These are phyloP conservation scores for Agapanthus africanus DNA, from an alignment of 106 monocot genomes.

Conservation along the genomic window DNA sequence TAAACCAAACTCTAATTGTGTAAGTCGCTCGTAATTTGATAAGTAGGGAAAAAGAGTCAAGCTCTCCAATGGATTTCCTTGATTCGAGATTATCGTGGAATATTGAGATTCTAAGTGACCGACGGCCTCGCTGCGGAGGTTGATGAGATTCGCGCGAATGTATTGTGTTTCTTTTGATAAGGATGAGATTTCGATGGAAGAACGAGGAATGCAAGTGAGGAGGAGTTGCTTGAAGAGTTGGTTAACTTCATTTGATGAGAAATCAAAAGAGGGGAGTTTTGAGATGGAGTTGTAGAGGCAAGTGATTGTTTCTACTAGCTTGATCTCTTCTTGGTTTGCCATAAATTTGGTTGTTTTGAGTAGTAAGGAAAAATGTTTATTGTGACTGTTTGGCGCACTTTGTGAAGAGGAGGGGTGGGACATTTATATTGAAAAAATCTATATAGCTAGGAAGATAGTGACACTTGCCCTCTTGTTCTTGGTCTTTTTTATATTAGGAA, in stretches of 20 bases:
- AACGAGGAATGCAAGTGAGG: too few species aligned
- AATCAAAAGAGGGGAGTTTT: conserved; percentile 49
- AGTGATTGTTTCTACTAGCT: conserved; percentile 6
- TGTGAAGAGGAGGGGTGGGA: too few species aligned
- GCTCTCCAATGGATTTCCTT: conserved; percentile 40
- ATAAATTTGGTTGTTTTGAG: too few species aligned
- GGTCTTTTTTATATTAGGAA: too few species aligned
- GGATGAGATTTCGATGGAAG: conserved; percentile 38
- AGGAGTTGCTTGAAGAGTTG: conserved; percentile 67
- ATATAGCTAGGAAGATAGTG: too few species aligned
- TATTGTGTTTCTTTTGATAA: conserved; percentile 23
- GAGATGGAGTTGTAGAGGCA: conserved; percentile 36
- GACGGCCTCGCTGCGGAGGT: conserved; percentile 59
- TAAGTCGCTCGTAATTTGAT: conserved; percentile 57
- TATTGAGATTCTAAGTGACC: conserved; percentile 63
- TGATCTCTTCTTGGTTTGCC: conserved; percentile 1
- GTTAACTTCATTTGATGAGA: conserved; percentile 50
- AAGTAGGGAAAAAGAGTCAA: conserved; percentile 63
- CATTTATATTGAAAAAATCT: too few species aligned
- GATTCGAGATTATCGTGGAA: conserved; percentile 34
- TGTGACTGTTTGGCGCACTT: too few species aligned
- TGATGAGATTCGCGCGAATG: conserved; percentile 56
- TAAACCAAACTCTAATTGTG: conserved; percentile 39
- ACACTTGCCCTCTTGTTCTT: too few species aligned
- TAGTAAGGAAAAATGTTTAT: too few species aligned